These are phyloP conservation scores for Coniosporium tulheliwenetii DNA, from an alignment of 2,329 filamentous ascomycete genomes.

Conservation along the genomic window DNA sequence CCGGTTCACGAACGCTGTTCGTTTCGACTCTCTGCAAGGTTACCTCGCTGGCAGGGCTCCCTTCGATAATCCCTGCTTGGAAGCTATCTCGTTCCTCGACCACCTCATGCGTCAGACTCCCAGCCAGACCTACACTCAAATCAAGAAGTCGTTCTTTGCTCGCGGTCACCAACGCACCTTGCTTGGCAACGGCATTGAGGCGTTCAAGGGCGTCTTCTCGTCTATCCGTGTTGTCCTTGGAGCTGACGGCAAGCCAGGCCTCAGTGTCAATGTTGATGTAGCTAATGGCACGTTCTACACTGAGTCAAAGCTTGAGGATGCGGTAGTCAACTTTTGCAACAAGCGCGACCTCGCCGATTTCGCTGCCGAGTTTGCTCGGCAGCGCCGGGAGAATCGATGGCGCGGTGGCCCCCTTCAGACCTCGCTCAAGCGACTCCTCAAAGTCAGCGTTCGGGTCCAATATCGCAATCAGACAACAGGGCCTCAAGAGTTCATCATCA, in stretches of 20 bases:
- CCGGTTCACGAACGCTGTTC: slow-evolving; percentile 48
- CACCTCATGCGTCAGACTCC: slow-evolving; percentile 76
- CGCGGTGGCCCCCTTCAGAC: slow-evolving; percentile 10
- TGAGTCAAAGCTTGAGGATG: slow-evolving; percentile 18
- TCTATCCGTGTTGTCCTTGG: slow-evolving; percentile 61
- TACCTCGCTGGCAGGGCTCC: slow-evolving; percentile 48
- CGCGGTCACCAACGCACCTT: slow-evolving; percentile 29
- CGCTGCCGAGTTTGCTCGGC: slow-evolving; percentile 4
- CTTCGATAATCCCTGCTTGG: slow-evolving; percentile 53
- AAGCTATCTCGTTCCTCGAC: slow-evolving; percentile 81
- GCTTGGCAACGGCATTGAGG: slow-evolving; percentile 54
- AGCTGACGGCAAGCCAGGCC: slow-evolving; percentile 26
- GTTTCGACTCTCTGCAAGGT: slow-evolving; percentile 46
- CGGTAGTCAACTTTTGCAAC: slow-evolving; percentile 16
- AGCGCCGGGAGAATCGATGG: slow-evolving; percentile 7
- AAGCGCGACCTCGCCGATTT: slow-evolving; percentile 13
- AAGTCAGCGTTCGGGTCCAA: slow-evolving; percentile 22
- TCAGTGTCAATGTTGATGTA: slow-evolving; percentile 80
- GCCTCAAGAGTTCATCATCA: slow-evolving; percentile 33
- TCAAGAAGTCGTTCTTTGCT: slow-evolving; percentile 75
- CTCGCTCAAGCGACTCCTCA: slow-evolving; percentile 25
- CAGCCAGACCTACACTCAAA: slow-evolving; percentile 46
- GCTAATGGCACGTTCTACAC: slow-evolving; percentile 85
- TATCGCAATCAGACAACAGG: slow-evolving; percentile 18
- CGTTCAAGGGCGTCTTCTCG: slow-evolving; percentile 79